Base-by-base conservation (phyloP, 1,284 basidiomycete species). In the Entoloma clypeatum region DNA sequence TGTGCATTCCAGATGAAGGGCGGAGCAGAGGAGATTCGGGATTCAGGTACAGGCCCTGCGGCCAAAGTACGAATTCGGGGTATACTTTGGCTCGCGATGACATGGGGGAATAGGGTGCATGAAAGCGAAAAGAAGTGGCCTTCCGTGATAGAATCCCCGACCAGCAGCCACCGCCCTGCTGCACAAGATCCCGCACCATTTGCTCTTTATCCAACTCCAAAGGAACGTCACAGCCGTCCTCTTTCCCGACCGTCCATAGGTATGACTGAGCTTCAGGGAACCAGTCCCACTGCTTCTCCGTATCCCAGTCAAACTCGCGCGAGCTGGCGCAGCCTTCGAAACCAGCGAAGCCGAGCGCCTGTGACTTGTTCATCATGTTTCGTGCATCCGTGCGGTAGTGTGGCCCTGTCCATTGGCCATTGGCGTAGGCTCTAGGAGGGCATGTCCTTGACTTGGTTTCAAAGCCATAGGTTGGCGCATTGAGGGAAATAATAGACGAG, bases 61-160 rank as follows among this genome's bases (percentile, higher is more conserved):
- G 72, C 77, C 77, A 80, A 71, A 81, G 51, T 67, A 69, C 0
- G 69, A 64, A 44, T 71, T 70, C 30, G 65, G 63, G 28, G 67
- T 71, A 50, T 79, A 81, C 49, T 76, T 69, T 0, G 80, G 80
- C 1, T 79, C 1, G 79, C 80, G 31, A 69, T 67, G 26, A 83
- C 79, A 53, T 83, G 78, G 0, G 81, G 79, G 57, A 73, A 77
- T 3, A 84, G 66, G 28, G 74, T 48, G 51, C 81, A 84, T 0
- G 80, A 81, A 1, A 83, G 56, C 4, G 81, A 82, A 58, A 82
- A 82, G 64, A 83, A 83, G 56, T 83, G 80, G 45, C 77, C 77
- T 52, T 83, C 81, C 1, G 77, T 76, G 17, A 81, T 76, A 1
- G 80, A 81, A 50, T 83, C 80, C 28, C 80, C 80, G 6, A 83